Percentiles rank a stretch among this genome's conserved stretches.
These are phyloP conservation scores for Cordyceps cicadae DNA, from an alignment of 2,329 filamentous ascomycete species.

Conservation along the genomic window DNA sequence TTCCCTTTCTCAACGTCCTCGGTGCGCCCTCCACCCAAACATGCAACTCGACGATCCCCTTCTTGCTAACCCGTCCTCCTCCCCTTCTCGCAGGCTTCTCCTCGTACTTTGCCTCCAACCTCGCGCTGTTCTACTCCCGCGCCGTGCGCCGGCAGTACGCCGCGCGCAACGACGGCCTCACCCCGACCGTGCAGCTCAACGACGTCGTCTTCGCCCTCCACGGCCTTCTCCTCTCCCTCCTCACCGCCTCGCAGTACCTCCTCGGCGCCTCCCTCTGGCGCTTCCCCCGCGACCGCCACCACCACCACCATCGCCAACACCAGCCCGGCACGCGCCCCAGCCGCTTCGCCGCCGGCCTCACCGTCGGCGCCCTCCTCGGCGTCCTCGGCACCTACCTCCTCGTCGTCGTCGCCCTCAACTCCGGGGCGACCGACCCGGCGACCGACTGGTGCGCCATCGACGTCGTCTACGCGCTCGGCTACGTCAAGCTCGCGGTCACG, in stretches of 20 bases:
- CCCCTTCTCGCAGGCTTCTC: constrained; percentile 46
- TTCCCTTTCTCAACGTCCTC: constrained; percentile 64
- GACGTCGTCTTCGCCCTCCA: constrained; percentile 84
- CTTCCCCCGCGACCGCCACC: constrained; percentile 46
- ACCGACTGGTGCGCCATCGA: constrained; percentile 55
- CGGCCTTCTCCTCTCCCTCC: constrained; percentile 60
- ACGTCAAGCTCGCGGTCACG: constrained; percentile 83
- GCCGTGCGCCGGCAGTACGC: constrained; percentile 77
- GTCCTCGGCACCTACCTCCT: constrained; percentile 44
- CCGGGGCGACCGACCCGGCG: constrained; percentile 27
- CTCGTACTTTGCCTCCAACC: constrained; percentile 68
- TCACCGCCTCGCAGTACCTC: constrained; percentile 74
- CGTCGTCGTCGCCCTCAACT: too few species aligned
- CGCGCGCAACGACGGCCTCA: constrained; percentile 62
- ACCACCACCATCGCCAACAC: too few species aligned
- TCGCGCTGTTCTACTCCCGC: constrained; percentile 69
- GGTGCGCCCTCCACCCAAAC: constrained; percentile 33
- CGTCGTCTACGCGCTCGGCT: constrained; percentile 62
- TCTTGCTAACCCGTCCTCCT: neutral
- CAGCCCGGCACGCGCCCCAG: constrained; percentile 42
- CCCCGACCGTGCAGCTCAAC: constrained; percentile 81
- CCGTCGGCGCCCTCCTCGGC: constrained; percentile 57
- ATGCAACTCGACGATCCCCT: neutral
- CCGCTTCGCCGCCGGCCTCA: constrained; percentile 58
- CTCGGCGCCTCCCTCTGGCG: constrained; percentile 59